Evolutionary conservation across 805 yeast species (phyloP).

Genomic region (Candida ovalis): DNA sequence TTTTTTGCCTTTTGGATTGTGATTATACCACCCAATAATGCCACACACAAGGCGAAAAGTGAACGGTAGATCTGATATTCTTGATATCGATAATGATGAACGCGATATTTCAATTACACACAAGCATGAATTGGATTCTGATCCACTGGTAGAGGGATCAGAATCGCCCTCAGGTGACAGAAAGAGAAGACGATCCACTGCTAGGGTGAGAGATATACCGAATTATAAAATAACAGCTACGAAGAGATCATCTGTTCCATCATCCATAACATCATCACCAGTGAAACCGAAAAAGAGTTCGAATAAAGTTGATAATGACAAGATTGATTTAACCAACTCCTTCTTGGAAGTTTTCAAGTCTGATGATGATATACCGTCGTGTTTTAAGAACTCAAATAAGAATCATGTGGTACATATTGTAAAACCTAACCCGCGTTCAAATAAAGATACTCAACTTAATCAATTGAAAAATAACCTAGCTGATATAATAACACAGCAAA

Average conservation of each 20-base stretch:
- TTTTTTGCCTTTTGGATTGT: background rate
- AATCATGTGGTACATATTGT: background rate
- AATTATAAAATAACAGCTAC: constrained; percentile 8
- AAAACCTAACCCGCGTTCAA: background rate
- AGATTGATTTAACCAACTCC: no score
- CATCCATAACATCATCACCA: background rate
- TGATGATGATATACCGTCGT: constrained; percentile 2
- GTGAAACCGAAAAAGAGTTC: background rate
- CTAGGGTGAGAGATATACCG: constrained; percentile 12
- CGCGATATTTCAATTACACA: background rate
- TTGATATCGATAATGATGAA: background rate
- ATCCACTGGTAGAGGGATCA: background rate
- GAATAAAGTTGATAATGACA: background rate
- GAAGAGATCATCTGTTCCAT: background rate
- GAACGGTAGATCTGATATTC: background rate
- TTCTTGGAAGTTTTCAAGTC: background rate
- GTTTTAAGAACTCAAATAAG: background rate
- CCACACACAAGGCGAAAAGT: constrained; percentile 1
- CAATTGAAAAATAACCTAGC: constrained; percentile 34
- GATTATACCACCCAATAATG: background rate
- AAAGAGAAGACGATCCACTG: constrained; percentile 13
- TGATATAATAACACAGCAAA: constrained; percentile 42
- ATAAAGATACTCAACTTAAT: background rate
- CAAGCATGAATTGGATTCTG: background rate
- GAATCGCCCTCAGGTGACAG: background rate